Evolutionary conservation across 768 basidiomycete genomes (phyloP).

Genomic region (Gloeopeniophorella convolvens): DNA sequence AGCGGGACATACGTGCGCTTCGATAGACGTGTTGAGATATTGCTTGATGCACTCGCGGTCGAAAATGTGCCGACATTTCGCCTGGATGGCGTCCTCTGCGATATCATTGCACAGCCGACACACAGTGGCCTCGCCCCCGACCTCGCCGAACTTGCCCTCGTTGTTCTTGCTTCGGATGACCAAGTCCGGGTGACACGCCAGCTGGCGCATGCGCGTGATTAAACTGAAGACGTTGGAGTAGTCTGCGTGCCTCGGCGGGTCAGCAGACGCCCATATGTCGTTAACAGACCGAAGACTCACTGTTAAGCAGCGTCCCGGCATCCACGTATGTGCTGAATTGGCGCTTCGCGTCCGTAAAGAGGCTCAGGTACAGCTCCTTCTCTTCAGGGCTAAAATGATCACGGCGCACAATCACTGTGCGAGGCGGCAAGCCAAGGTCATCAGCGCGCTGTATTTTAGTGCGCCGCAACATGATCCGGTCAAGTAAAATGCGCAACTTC

Average conservation of each 20-base stretch:
- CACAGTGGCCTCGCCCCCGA: slow-evolving; percentile 70
- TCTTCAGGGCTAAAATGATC: slow-evolving; percentile 97
- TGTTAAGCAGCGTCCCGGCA: slow-evolving; percentile 87
- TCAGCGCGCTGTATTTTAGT: slow-evolving; percentile 94
- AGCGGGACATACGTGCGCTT: slow-evolving; percentile 42
- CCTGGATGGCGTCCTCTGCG: slow-evolving; percentile 94
- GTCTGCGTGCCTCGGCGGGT: slow-evolving; percentile 38
- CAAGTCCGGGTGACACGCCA: slow-evolving; percentile 93
- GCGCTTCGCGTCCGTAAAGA: slow-evolving; percentile 90
- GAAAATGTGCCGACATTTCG: slow-evolving; percentile 90
- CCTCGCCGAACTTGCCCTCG: slow-evolving; percentile 49
- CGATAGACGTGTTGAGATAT: slow-evolving; percentile 73
- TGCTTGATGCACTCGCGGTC: slow-evolving; percentile 94
- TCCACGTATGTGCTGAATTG: slow-evolving; percentile 89
- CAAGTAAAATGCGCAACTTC: slow-evolving; percentile 83
- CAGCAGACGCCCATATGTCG: neutral
- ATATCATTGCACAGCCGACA: slow-evolving; percentile 96
- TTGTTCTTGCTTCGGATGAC: slow-evolving; percentile 85
- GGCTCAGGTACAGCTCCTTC: slow-evolving; percentile 86
- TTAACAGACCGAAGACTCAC: slow-evolving; percentile 41
- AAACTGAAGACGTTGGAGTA: slow-evolving; percentile 88
- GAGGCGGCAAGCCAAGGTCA: slow-evolving; percentile 90
- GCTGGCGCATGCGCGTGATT: slow-evolving; percentile 94
- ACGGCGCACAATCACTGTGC: slow-evolving; percentile 79
- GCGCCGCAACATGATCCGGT: slow-evolving; percentile 92